Conservation (phyloP, 768 basidiomycete species). For the Mycena floridula region DNA sequence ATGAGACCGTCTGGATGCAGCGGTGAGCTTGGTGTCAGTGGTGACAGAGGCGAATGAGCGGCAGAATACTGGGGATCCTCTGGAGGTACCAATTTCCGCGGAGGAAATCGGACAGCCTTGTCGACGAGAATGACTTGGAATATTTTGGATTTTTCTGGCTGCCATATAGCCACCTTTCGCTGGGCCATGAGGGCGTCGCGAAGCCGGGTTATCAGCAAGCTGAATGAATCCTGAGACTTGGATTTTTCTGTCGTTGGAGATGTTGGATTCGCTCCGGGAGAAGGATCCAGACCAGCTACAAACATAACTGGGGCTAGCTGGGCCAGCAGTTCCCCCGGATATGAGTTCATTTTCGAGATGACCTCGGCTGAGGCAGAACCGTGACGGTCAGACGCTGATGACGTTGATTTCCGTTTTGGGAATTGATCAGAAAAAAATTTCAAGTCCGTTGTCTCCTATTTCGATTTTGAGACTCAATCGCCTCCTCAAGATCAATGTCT, state of each 20-base stretch:
- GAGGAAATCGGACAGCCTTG: constrained; percentile 79
- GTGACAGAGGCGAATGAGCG: constrained; percentile 90
- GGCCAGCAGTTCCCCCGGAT: constrained; percentile 83
- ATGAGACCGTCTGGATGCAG: constrained; percentile 93
- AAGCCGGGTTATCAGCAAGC: constrained; percentile 50
- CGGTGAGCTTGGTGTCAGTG: constrained; percentile 82
- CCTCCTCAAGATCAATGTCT: too few relatives aligned
- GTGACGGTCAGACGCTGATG: too few relatives aligned
- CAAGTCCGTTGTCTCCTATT: too few relatives aligned
- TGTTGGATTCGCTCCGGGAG: constrained; percentile 8
- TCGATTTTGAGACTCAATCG: too few relatives aligned
- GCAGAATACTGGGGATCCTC: constrained; percentile 51
- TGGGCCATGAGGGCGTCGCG: constrained; percentile 64
- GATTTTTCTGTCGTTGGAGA: constrained; percentile 7
- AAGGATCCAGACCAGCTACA: constrained; percentile 71
- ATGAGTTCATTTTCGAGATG: constrained; percentile 90
- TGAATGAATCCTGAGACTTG: constrained; percentile 54
- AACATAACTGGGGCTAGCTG: constrained; percentile 94
- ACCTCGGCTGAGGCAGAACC: too few relatives aligned
- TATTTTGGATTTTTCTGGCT: constrained; percentile 60
- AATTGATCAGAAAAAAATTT: too few relatives aligned
- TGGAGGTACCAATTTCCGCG: constrained; percentile 64
- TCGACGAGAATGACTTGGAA: constrained; percentile 87
- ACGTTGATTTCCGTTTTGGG: too few relatives aligned
- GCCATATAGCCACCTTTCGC: constrained; percentile 63